Base-by-base conservation (phyloP, 129 eudicot genomes). In the Kitagawia praeruptora region DNA sequence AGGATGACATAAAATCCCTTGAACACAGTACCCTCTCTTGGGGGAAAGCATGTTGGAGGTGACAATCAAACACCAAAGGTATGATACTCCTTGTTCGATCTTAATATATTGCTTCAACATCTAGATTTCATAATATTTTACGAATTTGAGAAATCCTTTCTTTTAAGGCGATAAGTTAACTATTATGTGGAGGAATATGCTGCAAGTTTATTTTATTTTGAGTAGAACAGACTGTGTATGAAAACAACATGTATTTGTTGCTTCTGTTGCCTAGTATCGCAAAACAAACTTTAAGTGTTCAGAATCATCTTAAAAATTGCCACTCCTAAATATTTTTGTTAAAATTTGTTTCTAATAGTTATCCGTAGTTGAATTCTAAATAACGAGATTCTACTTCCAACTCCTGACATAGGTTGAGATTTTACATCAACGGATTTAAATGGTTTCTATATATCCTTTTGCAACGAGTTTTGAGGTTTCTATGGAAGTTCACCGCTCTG, bases 1-100 rank as follows among this genome's bases (percentile, higher is more conserved):
- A 82, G 61, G 88, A 86, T 51, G 89, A 88, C 80, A 66, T 95
- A 42, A 80, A 85, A 37, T 85, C 93, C 53, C 93, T 95, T 45
- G 99, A 95, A 79, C 82, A 77, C 19, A 92, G 80, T 86, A 83
- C 89, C 11, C 82, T 87, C 70, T 83, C 86, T 75, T 82, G 83
- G 80, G 71, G 84, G 40, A 87, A 87, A 86, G 87, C 83, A 86
- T 66, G 78, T 76, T 73, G 85, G 78, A 5, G 72, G 87, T 15
- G 78, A 75, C 42, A 54, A 54, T 83, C 85, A 25, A 63, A 87
- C 85, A 82, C 42, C 86, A 4, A 80, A 90, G 95, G 99, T 92
- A 80, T 70, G 27, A 4, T 51, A 21, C 48, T 75, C 38, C 78
- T 67, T 78, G 25, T 78, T 46, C 51, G 42, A 37, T 48, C n/a